Conservation (phyloP, 805 yeast genomes). For the Lipomyces lipofer region DNA sequence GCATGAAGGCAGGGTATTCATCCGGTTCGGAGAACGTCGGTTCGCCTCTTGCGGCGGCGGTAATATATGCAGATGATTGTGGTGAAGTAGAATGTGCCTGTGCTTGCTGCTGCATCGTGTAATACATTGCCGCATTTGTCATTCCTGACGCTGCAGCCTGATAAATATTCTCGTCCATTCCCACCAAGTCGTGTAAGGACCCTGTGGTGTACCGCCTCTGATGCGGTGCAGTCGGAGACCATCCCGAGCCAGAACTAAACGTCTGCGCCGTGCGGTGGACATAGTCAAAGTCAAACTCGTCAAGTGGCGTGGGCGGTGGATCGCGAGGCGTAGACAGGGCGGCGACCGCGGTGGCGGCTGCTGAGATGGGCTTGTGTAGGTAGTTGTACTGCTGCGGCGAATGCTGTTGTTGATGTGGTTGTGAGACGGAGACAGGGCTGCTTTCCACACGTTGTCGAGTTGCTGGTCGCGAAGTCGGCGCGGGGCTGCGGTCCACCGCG, state of each 20-base stretch:
- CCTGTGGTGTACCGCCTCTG: constrained; percentile 12
- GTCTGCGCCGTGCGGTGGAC: no score
- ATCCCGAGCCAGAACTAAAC: no score
- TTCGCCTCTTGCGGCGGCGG: no score
- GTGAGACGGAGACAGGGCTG: not conserved
- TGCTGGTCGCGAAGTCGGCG: no score
- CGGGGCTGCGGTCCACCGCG: not conserved
- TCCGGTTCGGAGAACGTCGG: not conserved
- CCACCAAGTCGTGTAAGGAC: constrained; percentile 3
- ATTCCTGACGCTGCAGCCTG: not conserved
- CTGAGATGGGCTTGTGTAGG: not conserved
- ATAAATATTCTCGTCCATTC: not conserved
- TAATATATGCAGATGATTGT: no score
- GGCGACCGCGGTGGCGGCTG: not conserved
- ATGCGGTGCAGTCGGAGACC: constrained; percentile 1
- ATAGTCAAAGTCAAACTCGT: no score
- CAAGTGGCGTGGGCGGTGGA: no score
- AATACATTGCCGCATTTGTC: not conserved
- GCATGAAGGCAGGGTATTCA: not conserved
- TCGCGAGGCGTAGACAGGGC: constrained; percentile 4
- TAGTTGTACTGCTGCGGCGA: not conserved
- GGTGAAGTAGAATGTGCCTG: no score
- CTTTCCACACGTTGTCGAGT: not conserved
- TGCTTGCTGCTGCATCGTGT: no score
- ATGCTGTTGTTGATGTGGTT: not conserved